Evolutionary conservation across 257 asterid species (phyloP), one percentile per base, ranked within the genome.

Genomic region (Nicotiana noctiflora): DNA sequence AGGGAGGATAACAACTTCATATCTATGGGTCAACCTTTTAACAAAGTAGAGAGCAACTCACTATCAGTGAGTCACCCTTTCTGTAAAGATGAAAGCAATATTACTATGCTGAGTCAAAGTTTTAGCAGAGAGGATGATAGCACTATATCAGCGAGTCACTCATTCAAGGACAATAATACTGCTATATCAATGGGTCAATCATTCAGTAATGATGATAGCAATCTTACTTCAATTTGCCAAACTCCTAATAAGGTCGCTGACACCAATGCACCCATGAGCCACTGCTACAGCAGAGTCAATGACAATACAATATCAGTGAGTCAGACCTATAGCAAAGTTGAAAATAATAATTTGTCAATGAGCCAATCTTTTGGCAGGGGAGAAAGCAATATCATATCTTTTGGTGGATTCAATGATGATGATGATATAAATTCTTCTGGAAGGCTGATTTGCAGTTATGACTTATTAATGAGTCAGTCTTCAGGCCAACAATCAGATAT

Each of bases 391-490:
- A 79, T 83, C 81, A 83, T 83, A 70, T 83, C 86, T 34, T 83
- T 83, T 74, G 86, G 86, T 70, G 86, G 83, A 68, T 68, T 70
- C 66, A 29, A 75, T 80, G 82, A 79, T 3, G 80, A 59, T 68
- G 81, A 83, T 8, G 83, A 83, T 72, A 31, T 83, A 3, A 79
- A 62, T 46, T 31, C 68, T 60, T 79, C 86, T 19, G 86, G 82
- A 67, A 52, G 81, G 86, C 81, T 72, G 68, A 60, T 83, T 60
- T 79, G 83, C 83, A 79, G 83, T 55, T 83, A 83, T 83, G 86
- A 83, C 14, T 79, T 83, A 62, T 59, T 83, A 60, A 79, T 79
- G 77, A 82, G 70, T 79, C 77, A 70, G 80, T 66, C 85, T 77
- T 59, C 82, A 29, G 80, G 76, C 67, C 80, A 60, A 74, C 59